phyloP scores from a whole-genome alignment of 805 yeast species.

The Saturnispora zaruensis region DNA sequence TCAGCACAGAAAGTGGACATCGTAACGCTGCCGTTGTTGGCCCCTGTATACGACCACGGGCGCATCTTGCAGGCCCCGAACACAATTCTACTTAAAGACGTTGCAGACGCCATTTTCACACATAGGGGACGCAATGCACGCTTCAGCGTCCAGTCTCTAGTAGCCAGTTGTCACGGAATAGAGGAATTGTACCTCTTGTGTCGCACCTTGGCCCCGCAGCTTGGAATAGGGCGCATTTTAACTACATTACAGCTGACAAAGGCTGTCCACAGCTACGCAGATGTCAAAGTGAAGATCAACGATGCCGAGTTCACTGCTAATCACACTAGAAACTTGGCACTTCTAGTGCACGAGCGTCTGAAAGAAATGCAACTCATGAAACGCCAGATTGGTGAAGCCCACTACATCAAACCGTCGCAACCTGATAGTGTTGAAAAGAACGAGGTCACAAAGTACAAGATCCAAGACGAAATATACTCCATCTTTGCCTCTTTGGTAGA shows the following conservation, averaged over 20 bases:
- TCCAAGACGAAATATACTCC: neutral
- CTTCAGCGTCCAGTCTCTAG: neutral
- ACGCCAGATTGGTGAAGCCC: neutral
- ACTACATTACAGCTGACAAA: conserved; percentile 1
- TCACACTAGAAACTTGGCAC: neutral
- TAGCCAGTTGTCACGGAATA: neutral
- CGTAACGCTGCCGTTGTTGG: conserved; percentile 1
- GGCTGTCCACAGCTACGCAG: conserved; percentile 2
- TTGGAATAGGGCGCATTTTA: conserved; percentile 3
- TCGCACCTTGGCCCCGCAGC: neutral
- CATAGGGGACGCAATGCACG: neutral
- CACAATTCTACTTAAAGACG: neutral
- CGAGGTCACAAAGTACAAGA: neutral
- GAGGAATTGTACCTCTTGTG: conserved; percentile 1
- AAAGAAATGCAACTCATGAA: neutral
- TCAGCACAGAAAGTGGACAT: neutral
- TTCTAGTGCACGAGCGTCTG: neutral
- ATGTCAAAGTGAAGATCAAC: neutral
- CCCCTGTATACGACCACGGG: neutral
- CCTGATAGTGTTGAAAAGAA: neutral
- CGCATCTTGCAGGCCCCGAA: neutral
- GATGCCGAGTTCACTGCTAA: neutral
- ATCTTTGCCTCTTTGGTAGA: neutral
- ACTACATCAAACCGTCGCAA: neutral
- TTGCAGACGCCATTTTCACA: neutral